Conservation (phyloP, 2,329 filamentous ascomycete species). For the Scedosporium aurantiacum region DNA sequence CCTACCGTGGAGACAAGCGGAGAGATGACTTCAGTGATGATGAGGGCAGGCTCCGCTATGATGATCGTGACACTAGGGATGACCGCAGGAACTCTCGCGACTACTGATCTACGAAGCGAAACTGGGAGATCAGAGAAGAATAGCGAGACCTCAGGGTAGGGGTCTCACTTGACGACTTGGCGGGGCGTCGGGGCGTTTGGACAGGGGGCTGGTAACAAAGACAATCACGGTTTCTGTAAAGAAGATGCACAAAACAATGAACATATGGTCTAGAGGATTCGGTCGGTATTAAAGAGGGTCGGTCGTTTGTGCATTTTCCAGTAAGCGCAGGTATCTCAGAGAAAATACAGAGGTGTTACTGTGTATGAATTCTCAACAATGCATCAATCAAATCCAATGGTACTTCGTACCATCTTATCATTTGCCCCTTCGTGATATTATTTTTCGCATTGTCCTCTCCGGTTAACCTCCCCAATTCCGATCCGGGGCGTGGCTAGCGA, state of each 20-base stretch:
- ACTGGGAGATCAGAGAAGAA: not conserved
- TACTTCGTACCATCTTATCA: too few species aligned
- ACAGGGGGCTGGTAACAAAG: not conserved
- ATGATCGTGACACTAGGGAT: slow-evolving; percentile 4
- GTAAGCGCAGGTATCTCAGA: not conserved
- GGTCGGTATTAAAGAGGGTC: not conserved
- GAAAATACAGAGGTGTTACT: too few species aligned
- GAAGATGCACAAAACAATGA: not conserved
- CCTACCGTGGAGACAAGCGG: not conserved
- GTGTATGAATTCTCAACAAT: too few species aligned
- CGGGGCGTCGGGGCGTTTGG: not conserved
- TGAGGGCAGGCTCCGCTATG: slow-evolving; percentile 8
- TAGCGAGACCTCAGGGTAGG: too few species aligned
- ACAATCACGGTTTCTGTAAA: not conserved
- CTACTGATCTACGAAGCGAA: not conserved
- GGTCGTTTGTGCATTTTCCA: not conserved
- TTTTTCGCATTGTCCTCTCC: too few species aligned
- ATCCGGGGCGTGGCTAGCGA: too few species aligned
- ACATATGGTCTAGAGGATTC: not conserved
- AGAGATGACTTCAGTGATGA: slow-evolving; percentile 5
- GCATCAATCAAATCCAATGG: too few species aligned
- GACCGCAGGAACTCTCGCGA: not conserved
- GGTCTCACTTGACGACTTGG: too few species aligned
- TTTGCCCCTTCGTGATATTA: too few species aligned
- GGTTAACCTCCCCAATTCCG: too few species aligned